A percentile compares a stretch with the other conserved stretches of the same genome.
Evolutionary conservation across 139 green algal genomes (phyloP).

Genomic region (Dunaliella sp.): DNA sequence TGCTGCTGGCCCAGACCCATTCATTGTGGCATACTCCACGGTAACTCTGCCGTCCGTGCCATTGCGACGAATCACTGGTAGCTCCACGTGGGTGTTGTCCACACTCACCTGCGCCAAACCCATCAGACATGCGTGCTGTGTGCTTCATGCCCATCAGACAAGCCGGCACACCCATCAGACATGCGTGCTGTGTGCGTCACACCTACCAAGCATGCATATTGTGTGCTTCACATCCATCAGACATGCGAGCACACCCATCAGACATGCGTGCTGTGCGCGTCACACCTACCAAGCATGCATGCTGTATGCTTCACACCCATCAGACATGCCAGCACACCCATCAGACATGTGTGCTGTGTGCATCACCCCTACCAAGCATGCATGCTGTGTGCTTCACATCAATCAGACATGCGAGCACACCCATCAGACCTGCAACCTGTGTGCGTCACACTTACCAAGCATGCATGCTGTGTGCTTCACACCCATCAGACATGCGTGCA

Average conservation of each 20-base stretch:
- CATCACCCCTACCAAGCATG: too few relatives aligned
- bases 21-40: conserved; percentile 14
- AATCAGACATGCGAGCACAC: too few relatives aligned
- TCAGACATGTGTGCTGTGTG: too few relatives aligned
- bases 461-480: too few relatives aligned
- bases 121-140: neutral
- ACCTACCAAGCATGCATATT: neutral
- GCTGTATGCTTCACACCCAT: too few relatives aligned
- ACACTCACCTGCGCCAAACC: neutral
- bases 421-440: too few relatives aligned
- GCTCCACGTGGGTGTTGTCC: neutral
- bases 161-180: neutral
- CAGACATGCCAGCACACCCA: too few relatives aligned
- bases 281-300: neutral
- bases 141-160: neutral
- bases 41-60: conserved; percentile 7
- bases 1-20: conserved; percentile 4
- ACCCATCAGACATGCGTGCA: too few relatives aligned
- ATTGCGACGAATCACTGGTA: conserved; percentile 18
- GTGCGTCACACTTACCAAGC: too few relatives aligned
- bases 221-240: too few relatives aligned
- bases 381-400: too few relatives aligned
- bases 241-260: neutral
- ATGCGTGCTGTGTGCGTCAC: neutral
- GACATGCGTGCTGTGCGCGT: neutral